Evolutionary conservation across 2,329 filamentous ascomycete species (phyloP).

Genomic region (Diaporthe destruens): DNA sequence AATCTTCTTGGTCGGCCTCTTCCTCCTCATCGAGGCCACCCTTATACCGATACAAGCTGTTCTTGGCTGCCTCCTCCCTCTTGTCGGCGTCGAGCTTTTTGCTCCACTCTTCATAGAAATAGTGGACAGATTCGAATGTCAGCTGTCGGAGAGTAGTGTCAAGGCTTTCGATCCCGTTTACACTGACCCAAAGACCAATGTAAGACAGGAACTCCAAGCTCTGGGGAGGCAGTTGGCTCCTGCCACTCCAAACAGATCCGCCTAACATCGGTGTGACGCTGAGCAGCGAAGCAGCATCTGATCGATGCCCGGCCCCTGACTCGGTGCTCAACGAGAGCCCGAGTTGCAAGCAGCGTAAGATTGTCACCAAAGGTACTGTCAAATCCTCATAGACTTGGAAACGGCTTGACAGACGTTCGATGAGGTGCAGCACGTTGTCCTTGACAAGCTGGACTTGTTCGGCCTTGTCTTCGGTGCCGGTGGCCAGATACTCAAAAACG

Average conservation of each 20-base stretch:
- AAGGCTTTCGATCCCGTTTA: conserved; percentile 62
- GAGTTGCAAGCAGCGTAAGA: conserved; percentile 82
- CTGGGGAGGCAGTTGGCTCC: conserved; percentile 46
- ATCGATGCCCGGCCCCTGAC: conserved; percentile 32
- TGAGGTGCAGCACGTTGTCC: conserved; percentile 75
- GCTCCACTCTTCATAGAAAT: conserved; percentile 85
- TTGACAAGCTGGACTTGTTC: conserved; percentile 65
- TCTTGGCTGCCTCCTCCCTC: conserved; percentile 78
- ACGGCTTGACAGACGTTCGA: conserved; percentile 74
- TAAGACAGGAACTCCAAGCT: conserved; percentile 65
- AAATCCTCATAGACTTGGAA: conserved; percentile 90
- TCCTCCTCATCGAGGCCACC: conserved; percentile 84
- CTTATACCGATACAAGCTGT: conserved; percentile 85
- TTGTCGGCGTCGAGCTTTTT: conserved; percentile 81
- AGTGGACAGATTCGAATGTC: conserved; percentile 76
- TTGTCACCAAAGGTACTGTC: conserved; percentile 80
- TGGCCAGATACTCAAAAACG: conserved; percentile 51
- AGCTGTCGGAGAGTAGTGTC: conserved; percentile 60
- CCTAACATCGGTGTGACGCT: conserved; percentile 68
- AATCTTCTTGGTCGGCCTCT: conserved; percentile 78
- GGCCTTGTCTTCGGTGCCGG: conserved; percentile 48
- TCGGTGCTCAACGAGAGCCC: conserved; percentile 72
- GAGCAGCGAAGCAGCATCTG: conserved; percentile 51
- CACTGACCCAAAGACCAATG: conserved; percentile 57
- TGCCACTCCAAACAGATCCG: conserved; percentile 53